Evolutionary conservation across 306 rosid genomes (phyloP).

Genomic region (Casuarina equisetifolia): DNA sequence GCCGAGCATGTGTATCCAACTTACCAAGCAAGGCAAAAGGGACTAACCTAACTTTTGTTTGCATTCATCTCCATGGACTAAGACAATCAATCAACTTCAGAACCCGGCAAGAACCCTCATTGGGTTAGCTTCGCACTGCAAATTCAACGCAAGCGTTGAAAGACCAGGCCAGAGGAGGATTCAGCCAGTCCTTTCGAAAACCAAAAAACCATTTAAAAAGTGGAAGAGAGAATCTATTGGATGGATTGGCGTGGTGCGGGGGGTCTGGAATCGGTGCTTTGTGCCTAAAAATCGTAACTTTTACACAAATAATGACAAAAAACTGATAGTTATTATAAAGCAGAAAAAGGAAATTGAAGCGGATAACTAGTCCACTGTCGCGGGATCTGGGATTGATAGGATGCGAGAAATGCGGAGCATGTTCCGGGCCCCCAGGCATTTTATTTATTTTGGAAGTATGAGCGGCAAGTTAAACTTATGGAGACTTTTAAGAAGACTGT

Average conservation of each 20-base stretch:
- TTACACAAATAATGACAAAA: neutral
- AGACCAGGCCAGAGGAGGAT: neutral
- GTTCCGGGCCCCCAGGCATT: neutral
- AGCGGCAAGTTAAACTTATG: neutral
- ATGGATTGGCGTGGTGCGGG: no score
- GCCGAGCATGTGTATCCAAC: no score
- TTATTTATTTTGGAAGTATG: neutral
- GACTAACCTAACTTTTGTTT: neutral
- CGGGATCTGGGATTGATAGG: neutral
- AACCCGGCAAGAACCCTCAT: constrained; percentile 5
- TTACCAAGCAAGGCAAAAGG: no score
- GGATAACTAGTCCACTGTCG: neutral
- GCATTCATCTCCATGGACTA: constrained; percentile 13
- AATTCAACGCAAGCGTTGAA: neutral
- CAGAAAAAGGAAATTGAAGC: neutral
- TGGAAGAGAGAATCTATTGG: no score
- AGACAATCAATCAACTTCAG: neutral
- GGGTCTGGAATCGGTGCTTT: neutral
- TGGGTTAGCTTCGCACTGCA: neutral
- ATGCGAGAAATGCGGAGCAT: constrained; percentile 24
- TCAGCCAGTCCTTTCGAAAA: neutral
- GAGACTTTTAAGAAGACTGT: neutral
- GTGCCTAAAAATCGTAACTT: neutral
- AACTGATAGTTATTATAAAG: neutral
- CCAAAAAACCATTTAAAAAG: no score